Percentiles rank a stretch among this genome's conserved stretches.
These are phyloP conservation scores for Fusarium goolgardi DNA, from an alignment of 2,329 filamentous ascomycete species.

Conservation along the genomic window DNA sequence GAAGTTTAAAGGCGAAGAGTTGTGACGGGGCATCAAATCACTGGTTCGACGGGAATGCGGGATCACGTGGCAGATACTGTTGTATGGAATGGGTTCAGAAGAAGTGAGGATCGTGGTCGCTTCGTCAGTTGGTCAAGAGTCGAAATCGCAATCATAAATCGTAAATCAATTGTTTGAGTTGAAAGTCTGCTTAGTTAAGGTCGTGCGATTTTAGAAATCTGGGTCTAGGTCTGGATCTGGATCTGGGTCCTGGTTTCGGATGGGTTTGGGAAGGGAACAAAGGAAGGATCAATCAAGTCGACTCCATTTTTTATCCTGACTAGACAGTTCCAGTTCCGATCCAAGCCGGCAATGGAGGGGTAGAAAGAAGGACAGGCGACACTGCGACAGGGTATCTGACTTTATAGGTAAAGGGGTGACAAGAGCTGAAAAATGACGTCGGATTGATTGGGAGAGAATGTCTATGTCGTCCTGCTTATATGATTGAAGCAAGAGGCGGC, in stretches of 20 bases:
- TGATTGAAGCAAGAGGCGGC: constrained; percentile 7
- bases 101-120: neutral
- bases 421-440: constrained; percentile 40
- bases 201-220: constrained; percentile 31
- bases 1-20: constrained; percentile 42
- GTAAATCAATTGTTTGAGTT: constrained; percentile 21
- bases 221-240: neutral
- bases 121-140: neutral
- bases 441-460: constrained; percentile 6
- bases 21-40: constrained; percentile 51
- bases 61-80: constrained; percentile 41
- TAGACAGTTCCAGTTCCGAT: constrained; percentile 42
- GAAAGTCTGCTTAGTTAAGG: constrained; percentile 24
- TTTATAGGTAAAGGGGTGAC: constrained; percentile 16
- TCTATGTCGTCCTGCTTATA: constrained; percentile 1
- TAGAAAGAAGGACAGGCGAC: constrained; percentile 1
- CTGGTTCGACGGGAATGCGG: constrained; percentile 41
- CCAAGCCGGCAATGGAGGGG: constrained; percentile 44
- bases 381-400: constrained; percentile 1
- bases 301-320: constrained; percentile 43
- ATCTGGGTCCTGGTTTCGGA: constrained; percentile 7
- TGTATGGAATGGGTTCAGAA: constrained; percentile 2
- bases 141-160: constrained; percentile 20
- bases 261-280: constrained; percentile 7
- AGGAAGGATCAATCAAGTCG: constrained; percentile 23